Conservation (phyloP, 73 alveolate genomes). For the Diophrys sp. region DNA sequence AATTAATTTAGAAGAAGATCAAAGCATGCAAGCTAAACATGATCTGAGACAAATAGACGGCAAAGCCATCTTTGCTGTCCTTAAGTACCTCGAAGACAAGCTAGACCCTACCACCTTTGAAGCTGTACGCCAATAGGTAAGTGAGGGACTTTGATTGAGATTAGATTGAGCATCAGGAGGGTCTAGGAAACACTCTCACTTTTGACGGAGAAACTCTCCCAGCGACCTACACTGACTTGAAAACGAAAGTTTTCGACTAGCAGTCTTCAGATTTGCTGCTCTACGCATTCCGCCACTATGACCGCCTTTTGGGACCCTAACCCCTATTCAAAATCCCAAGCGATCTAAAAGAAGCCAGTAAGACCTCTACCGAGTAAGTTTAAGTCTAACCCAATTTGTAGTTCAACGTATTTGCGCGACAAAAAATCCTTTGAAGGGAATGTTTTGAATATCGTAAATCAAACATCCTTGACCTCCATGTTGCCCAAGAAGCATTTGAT, state of each 20-base stretch:
- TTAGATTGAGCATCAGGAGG: not conserved
- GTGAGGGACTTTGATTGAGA: not conserved
- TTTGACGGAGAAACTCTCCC: not conserved
- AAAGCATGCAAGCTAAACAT: not conserved
- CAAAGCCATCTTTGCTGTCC: not conserved
- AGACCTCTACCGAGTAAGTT: not conserved
- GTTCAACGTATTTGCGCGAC: not conserved
- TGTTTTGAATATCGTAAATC: not conserved
- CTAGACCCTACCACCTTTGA: not conserved
- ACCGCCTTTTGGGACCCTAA: not conserved
- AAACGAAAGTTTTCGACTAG: not conserved
- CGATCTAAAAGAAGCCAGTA: not conserved
- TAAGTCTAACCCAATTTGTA: not conserved
- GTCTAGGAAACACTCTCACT: not conserved
- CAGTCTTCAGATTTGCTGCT: not conserved
- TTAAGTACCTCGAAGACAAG: not conserved
- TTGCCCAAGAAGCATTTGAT: slow-evolving; percentile 14
- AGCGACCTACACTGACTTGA: not conserved
- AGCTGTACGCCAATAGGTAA: not conserved
- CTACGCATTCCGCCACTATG: not conserved
- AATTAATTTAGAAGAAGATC: not conserved
- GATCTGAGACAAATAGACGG: not conserved
- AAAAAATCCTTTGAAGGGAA: slow-evolving; percentile 1
- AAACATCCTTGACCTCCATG: slow-evolving; percentile 3
- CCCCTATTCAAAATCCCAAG: not conserved